These are phyloP conservation scores for Cryptosporidium tyzzeri DNA, from an alignment of 169 alveolate genomes.

Conservation along the genomic window DNA sequence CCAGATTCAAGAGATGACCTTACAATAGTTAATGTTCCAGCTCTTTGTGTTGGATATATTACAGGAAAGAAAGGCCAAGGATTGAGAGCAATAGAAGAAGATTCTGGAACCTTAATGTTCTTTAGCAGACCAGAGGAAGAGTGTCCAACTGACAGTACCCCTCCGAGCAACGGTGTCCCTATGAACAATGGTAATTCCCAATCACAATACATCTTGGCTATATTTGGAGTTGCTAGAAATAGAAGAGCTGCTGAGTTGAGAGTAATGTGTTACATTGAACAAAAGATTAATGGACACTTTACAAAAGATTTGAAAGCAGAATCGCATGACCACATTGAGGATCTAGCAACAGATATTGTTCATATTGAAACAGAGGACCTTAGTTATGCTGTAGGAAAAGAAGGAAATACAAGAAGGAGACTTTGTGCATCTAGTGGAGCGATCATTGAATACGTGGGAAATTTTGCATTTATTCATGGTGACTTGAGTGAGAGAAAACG, in stretches of 20 bases:
- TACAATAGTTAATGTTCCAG: constrained; percentile 77
- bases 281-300: constrained; percentile 61
- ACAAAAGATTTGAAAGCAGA: constrained; percentile 59
- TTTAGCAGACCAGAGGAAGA: constrained; percentile 74
- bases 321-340: constrained; percentile 47
- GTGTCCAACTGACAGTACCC: constrained; percentile 21
- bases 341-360: constrained; percentile 67
- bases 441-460: constrained; percentile 80
- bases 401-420: constrained; percentile 81
- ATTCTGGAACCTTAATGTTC: constrained; percentile 81
- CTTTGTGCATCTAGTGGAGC: constrained; percentile 83
- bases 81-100: constrained; percentile 81
- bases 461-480: constrained; percentile 75
- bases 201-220: constrained; percentile 48
- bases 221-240: constrained; percentile 65
- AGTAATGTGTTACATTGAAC: constrained; percentile 73
- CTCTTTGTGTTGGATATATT: constrained; percentile 81
- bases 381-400: constrained; percentile 81
- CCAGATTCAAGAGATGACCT: constrained; percentile 79
- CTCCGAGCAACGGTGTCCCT: constrained; percentile 2
- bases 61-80: constrained; percentile 82
- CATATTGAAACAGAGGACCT: constrained; percentile 73
- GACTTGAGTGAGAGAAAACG: constrained; percentile 74
- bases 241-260: constrained; percentile 72
- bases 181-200: background rate